Evolutionary conservation across 495 filamentous ascomycete species (phyloP), one percentile per base, ranked within the genome.

Genomic region (Oidiodendron maius): DNA sequence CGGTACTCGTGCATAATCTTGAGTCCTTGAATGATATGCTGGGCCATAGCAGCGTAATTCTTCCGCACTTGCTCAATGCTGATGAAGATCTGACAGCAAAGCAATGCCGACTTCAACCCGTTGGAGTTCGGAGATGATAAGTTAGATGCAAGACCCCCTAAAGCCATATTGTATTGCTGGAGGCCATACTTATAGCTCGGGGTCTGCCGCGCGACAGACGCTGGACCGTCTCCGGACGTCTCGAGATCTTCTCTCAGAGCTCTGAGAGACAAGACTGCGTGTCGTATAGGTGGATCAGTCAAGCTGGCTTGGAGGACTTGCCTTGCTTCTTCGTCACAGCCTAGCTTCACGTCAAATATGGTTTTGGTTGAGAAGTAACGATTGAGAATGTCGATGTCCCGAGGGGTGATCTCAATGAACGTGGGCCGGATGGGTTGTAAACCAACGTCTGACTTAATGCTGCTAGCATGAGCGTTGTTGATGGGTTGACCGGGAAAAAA

Each of bases 1-100:
- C 54, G 54, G 44, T 52, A 57, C 50, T 57, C 54, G 45, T 53
- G 54, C 28, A 74, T 56, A 21, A 74, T 58, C 20, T 53, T 63
- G 22, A 71, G 37, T 21, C 74, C 73, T 46, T 53, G 69, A 51
- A 69, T 65, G 23, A 81, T 68, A 62, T 81, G 77, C 17, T 60
- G 55, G 24, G 63, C 63, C 20, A 68, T 70, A 9, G 69, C 51
- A 28, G 43, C 40, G 47, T 70, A 72, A 34, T 69, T 62, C 13
- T 78, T 76, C 26, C 69, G 71, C 9, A 82, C 58, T 38, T 72
- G 71, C 53, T 84, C 80, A 42, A 78, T 69, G 44, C 70, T 72
- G 46, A 72, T 66, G 54, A 83, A 82, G 2, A 82, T 42, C 16
- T 78, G 55, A 54, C 81, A 84, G 10, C 74, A 66, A 36, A 77